Evolutionary conservation across 2,329 filamentous ascomycete species (phyloP), one percentile per base, ranked within the genome.

Genomic region (Aspergillus pseudotamarii): DNA sequence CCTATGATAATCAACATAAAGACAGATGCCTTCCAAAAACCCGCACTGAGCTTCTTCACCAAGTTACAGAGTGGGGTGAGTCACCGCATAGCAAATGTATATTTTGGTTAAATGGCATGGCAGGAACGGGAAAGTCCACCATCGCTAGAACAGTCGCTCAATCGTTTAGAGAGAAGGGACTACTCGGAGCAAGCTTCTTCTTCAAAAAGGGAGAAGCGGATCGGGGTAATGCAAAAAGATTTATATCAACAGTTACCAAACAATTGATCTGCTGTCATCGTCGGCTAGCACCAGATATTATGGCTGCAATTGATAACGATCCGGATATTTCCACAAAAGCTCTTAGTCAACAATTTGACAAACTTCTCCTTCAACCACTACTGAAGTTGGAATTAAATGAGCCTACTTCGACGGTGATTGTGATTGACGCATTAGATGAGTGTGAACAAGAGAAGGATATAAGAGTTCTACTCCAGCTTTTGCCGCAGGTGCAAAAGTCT

Each of bases 211-310:
- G 76, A 2, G 78, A 80, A 54, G 68, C 68, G 3, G 78, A 82
- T 63, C 75, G 78, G 21, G 73, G 76, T 4, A 74, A 72, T 38
- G 73, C 75, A 1, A 65, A 68, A 19, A 71, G 69, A 50, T 72
- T 84, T 41, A 75, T 84, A 30, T 70, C 79, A 0, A 83, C 80
- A 0, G 69, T 74, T 9, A 21, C 48, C 12, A 58, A 14, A n/a
- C 70, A 73, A 41, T 51, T 85, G 38, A 75, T 77, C 0, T 41
- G 26, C 0, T 68, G 62, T 11, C 61, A 77, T 16, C 76, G 78
- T 16, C 45, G 61, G 2, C 48, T 82, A 1, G 71, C 32, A 4
- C 11, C 63, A 38, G 46, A 28, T 23, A 50, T 75, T 11, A 58
- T 59, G 32, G 63, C 70, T 21, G 66, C 64, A 19, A 62, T 78